Conservation (phyloP, 805 yeast genomes). For the Nakazawaea wickerhamii region DNA sequence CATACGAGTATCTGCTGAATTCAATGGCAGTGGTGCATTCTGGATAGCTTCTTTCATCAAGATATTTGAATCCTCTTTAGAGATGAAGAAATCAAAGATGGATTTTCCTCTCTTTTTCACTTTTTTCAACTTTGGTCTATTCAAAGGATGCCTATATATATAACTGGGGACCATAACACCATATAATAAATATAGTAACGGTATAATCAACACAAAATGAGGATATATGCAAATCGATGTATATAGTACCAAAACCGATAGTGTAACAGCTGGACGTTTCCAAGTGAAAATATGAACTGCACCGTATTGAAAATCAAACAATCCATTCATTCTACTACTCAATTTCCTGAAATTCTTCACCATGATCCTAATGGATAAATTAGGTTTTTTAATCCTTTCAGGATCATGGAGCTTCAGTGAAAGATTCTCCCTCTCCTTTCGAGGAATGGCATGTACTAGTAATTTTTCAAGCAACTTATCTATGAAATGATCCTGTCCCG, state of each 20-base stretch:
- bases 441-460: constrained; percentile 43
- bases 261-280: constrained; percentile 68
- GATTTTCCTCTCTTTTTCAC: constrained; percentile 50
- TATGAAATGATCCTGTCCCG: constrained; percentile 40
- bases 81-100: constrained; percentile 33
- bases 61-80: constrained; percentile 14
- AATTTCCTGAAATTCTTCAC: constrained; percentile 53
- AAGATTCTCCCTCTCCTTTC: constrained; percentile 40
- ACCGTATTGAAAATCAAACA: constrained; percentile 60
- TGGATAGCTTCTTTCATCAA: constrained; percentile 16
- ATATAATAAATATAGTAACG: constrained; percentile 48
- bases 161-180: constrained; percentile 70
- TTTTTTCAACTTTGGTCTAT: constrained; percentile 36
- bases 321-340: constrained; percentile 47
- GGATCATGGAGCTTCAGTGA: constrained; percentile 39
- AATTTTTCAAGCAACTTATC: constrained; percentile 53
- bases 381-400: constrained; percentile 38
- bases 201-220: constrained; percentile 56
- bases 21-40: constrained; percentile 9
- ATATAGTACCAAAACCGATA: constrained; percentile 51
- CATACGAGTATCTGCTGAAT: constrained; percentile 15
- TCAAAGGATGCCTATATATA: constrained; percentile 59
- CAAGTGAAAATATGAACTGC: constrained; percentile 60
- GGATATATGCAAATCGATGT: constrained; percentile 72
- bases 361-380: constrained; percentile 51